phyloP scores from a whole-genome alignment of 2,329 filamentous ascomycete species.

The Aureobasidium sp. region DNA sequence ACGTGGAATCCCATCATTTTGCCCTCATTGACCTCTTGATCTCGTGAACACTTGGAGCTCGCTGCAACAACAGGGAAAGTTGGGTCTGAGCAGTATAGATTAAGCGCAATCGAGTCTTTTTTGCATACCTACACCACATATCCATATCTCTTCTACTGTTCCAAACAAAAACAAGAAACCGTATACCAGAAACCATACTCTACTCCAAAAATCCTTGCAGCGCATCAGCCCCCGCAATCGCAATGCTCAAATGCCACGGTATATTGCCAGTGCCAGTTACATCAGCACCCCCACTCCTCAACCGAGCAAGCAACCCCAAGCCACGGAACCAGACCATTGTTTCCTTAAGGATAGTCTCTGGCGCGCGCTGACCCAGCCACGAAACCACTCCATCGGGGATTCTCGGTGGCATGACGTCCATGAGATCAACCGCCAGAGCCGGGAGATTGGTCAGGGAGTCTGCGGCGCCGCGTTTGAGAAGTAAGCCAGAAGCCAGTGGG shows the following conservation, averaged over 20 bases:
- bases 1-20: too few species aligned
- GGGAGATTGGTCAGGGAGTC: slow-evolving; percentile 18
- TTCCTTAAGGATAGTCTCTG: slow-evolving; percentile 61
- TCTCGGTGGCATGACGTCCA: slow-evolving; percentile 15
- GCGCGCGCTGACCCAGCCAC: slow-evolving; percentile 14
- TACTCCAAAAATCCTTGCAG: slow-evolving; percentile 33
- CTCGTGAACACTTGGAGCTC: too few species aligned
- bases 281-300: slow-evolving; percentile 40
- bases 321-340: slow-evolving; percentile 63
- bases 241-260: slow-evolving; percentile 71
- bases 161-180: too few species aligned
- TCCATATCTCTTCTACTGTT: too few species aligned
- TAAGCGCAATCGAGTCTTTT: too few species aligned
- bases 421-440: slow-evolving; percentile 36
- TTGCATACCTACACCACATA: too few species aligned
- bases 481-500: slow-evolving; percentile 36
- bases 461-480: slow-evolving; percentile 35
- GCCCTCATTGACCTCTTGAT: too few species aligned
- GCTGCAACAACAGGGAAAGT: too few species aligned
- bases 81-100: too few species aligned
- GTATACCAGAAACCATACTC: background rate
- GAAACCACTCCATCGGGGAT: slow-evolving; percentile 9
- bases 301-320: slow-evolving; percentile 61
- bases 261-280: slow-evolving; percentile 51
- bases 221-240: slow-evolving; percentile 60